phyloP scores from a whole-genome alignment of 768 basidiomycete species.

The Suillus bovinus region DNA sequence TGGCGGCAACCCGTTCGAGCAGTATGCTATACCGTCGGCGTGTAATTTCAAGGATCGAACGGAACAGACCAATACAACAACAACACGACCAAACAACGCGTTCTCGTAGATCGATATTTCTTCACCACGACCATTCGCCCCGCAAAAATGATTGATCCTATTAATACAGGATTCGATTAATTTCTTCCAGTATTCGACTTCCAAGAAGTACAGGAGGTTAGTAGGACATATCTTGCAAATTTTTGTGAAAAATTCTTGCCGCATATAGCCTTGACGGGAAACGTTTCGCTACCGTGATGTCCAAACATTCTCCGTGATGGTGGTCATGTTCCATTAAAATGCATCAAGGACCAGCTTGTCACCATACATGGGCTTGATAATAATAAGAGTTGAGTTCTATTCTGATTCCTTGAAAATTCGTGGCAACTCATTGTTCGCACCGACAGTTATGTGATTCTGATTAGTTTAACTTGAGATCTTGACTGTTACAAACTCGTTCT shows the following conservation, averaged over 20 bases:
- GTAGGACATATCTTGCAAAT: background rate
- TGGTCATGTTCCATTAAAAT: background rate
- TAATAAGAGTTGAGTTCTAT: background rate
- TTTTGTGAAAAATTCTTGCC: background rate
- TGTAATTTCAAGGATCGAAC: conserved; percentile 7
- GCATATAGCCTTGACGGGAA: background rate
- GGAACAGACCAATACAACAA: conserved; percentile 4
- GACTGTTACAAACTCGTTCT: background rate
- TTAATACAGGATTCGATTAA: background rate
- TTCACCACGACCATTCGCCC: background rate
- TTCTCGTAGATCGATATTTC: background rate
- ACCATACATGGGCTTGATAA: background rate
- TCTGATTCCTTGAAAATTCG: no score
- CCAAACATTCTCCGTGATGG: background rate
- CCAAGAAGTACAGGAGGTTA: background rate
- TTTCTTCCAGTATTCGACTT: background rate
- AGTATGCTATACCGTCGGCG: conserved; percentile 10
- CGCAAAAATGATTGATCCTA: background rate
- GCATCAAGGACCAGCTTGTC: background rate
- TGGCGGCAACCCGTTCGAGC: conserved; percentile 20
- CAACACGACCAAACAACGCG: conserved; percentile 29
- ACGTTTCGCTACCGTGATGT: conserved; percentile 2
- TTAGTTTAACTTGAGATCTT: background rate
- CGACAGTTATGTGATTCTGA: background rate
- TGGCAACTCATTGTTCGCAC: background rate